Evolutionary conservation across 1,284 basidiomycete species (phyloP).

Genomic region (Heterobasidion occidentale): DNA sequence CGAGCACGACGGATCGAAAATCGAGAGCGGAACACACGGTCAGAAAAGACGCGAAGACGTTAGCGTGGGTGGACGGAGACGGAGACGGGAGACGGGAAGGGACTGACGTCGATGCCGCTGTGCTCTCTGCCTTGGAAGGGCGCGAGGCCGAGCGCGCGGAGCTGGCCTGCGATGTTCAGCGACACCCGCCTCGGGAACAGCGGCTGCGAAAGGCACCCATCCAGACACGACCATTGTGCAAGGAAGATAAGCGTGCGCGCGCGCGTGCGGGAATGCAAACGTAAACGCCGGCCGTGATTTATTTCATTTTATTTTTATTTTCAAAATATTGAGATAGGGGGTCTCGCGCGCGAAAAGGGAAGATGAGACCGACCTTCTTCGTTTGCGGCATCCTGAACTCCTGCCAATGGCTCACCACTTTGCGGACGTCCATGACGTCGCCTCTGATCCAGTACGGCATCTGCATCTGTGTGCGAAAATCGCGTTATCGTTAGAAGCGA

Average conservation of each 20-base stretch:
- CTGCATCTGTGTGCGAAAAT: conserved; percentile 36
- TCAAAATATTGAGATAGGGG: not conserved
- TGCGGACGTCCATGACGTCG: conserved; percentile 64
- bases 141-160: conserved; percentile 47
- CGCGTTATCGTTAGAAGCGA: not conserved
- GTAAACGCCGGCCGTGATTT: no score
- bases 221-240: conserved; percentile 3
- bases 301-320: no score
- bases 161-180: conserved; percentile 58
- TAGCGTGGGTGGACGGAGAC: not conserved
- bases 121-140: conserved; percentile 79
- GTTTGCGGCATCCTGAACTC: conserved; percentile 2
- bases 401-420: conserved; percentile 42
- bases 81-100: not conserved
- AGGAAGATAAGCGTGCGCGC: no score
- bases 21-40: not conserved
- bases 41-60: not conserved
- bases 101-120: conserved; percentile 80
- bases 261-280: no score
- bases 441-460: conserved; percentile 66
- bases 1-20: not conserved
- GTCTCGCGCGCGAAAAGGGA: conserved; percentile 10
- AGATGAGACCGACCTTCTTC: conserved; percentile 11
- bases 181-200: conserved; percentile 23
- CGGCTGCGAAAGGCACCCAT: conserved; percentile 12